A percentile compares a stretch with the other conserved stretches of the same genome.
These are phyloP conservation scores for Ophiocordyceps camponoti-rufipedis DNA, from an alignment of 2,329 filamentous ascomycete genomes.

Conservation along the genomic window DNA sequence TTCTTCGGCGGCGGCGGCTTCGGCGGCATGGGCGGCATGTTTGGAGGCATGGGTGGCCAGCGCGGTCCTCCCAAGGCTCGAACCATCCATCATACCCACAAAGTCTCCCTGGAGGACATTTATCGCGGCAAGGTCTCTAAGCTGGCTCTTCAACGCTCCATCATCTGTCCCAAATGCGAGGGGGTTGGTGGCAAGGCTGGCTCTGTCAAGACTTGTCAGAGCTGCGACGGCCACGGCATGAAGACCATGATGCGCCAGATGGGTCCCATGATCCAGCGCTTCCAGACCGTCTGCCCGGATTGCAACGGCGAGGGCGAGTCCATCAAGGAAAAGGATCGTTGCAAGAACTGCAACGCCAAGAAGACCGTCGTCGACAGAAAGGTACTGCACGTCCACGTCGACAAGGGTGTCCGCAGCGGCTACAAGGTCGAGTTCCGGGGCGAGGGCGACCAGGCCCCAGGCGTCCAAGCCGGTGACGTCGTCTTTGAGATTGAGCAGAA, in stretches of 20 bases:
- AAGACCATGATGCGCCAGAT: conserved; percentile 99
- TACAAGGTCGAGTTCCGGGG: conserved; percentile 96
- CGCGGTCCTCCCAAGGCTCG: conserved; percentile 74
- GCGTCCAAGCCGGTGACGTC: conserved; percentile 85
- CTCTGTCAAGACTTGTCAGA: conserved; percentile 79
- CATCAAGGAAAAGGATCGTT: conserved; percentile 91
- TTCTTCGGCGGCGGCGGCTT: conserved; percentile 75
- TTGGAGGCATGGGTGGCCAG: conserved; percentile 52
- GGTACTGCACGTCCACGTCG: conserved; percentile 94
- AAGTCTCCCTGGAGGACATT: conserved; percentile 92
- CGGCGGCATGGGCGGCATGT: conserved; percentile 51
- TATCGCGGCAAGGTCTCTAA: conserved; percentile 98
- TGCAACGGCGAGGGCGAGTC: conserved; percentile 95
- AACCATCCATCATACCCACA: conserved; percentile 96
- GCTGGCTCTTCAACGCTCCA: conserved; percentile 87
- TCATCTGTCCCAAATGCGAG: conserved; percentile 90
- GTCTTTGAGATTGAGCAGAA: conserved; percentile 99
- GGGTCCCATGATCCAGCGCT: conserved; percentile 99
- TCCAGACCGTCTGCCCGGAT: conserved; percentile 97
- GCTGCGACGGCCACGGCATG: conserved; percentile 90
- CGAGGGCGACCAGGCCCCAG: conserved; percentile 90
- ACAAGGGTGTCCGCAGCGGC: conserved; percentile 80
- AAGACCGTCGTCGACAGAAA: conserved; percentile 97
- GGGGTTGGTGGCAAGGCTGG: conserved; percentile 94
- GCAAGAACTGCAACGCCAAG: conserved; percentile 92